Base-by-base conservation (phyloP, 495 filamentous ascomycete genomes). In the Alectoria sarmentosa region DNA sequence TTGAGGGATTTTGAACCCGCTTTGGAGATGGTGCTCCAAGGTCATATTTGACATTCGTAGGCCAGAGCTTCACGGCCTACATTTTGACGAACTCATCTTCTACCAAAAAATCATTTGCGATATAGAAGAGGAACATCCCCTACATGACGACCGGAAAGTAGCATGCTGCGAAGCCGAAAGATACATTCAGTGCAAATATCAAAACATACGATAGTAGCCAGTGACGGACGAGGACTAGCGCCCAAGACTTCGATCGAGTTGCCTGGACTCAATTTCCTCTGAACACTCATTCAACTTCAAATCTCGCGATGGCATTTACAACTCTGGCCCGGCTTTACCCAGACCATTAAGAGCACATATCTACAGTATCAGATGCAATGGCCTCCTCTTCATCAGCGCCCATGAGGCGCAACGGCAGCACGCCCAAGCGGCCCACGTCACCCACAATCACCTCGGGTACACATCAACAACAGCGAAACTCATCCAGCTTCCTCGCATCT, bases 351-450 rank as follows among this genome's bases (percentile, higher is more conserved):
- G 28, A 55, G 1, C 30, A 55, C 28, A 8, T 3, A 19, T 54
- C 49, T 32, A 32, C 52, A 34, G 7, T 6, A 32, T 32, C 17
- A 15, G 3, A 19, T 3, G 8, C 52, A 21, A 55, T 55, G 52
- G 28, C 52, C 1, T 34, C 52, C 28, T 55, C 52, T 19, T 21
- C 52, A 8, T 55, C 52, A 34, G 6, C 30, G 14, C 38, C 62
- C 52, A 42, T 64, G 54, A 58, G 34, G 10, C 55, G 52, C 57
- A 65, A 65, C 57, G 58, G 58, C 63, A 55, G 46, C 55, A 13
- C 5, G 37, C 63, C 37, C 13, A 65, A 30, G 17, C 63, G 36
- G 23, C 62, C 21, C 62, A 17, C 41, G 48, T 2, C 5, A 5
- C n/a, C 14, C 13, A 11, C 48, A 14, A 41, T 7, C 60, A 57